Evolutionary conservation across 75 land plant species (phyloP).

Genomic region (Selaginella moellendorffii): DNA sequence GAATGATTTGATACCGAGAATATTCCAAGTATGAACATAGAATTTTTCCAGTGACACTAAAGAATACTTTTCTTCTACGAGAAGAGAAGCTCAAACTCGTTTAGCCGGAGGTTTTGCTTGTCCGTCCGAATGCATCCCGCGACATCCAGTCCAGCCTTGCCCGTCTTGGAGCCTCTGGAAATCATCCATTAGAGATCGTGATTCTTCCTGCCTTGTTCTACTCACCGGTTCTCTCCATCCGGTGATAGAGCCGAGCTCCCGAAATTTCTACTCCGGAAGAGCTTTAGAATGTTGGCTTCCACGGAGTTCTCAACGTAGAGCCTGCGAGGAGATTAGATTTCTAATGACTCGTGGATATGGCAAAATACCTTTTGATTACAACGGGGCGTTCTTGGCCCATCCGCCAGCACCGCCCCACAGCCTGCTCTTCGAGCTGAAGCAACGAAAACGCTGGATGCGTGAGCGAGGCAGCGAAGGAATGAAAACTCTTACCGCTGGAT

Average conservation of each 20-base stretch:
- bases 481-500: slow-evolving; percentile 36
- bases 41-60: no score
- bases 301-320: slow-evolving; percentile 31
- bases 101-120: slow-evolving; percentile 31
- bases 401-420: slow-evolving; percentile 41
- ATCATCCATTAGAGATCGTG: no score
- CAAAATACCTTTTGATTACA: slow-evolving; percentile 37
- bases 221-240: not conserved
- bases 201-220: no score
- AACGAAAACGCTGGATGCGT: no score
- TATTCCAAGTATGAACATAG: no score
- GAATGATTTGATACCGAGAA: no score
- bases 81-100: slow-evolving; percentile 32
- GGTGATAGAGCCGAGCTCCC: not conserved
- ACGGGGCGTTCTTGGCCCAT: slow-evolving; percentile 40
- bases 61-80: slow-evolving; percentile 17
- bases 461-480: no score
- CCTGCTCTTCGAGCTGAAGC: slow-evolving; percentile 36
- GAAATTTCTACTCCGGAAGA: slow-evolving; percentile 13
- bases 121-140: slow-evolving; percentile 35
- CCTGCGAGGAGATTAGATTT: slow-evolving; percentile 6
- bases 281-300: slow-evolving; percentile 33
- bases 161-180: not conserved
- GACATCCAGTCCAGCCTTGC: slow-evolving; percentile 15
- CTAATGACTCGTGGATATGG: not conserved